These are phyloP conservation scores for Phylloporus arenicola DNA, from an alignment of 768 basidiomycete species.

Conservation along the genomic window DNA sequence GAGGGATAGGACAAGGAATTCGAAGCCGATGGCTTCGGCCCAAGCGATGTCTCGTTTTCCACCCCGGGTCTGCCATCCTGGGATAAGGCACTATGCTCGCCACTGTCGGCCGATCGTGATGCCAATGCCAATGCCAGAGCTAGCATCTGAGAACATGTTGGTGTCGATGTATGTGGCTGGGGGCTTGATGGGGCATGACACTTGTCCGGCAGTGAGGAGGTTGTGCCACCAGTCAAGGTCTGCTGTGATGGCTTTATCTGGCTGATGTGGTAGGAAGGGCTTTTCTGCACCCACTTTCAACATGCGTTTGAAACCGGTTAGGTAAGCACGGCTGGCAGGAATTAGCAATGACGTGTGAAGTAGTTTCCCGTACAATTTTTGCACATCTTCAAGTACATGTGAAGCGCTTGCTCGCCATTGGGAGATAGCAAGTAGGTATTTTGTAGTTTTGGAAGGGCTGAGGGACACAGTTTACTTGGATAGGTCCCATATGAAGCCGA, in stretches of 20 bases:
- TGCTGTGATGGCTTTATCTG: not conserved
- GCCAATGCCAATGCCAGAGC: not conserved
- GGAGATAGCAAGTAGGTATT: not conserved
- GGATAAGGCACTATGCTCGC: slow-evolving; percentile 5
- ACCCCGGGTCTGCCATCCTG: slow-evolving; percentile 2
- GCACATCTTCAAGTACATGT: slow-evolving; percentile 2
- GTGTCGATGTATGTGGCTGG: not conserved
- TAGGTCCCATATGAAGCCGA: not conserved
- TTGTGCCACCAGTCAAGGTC: not conserved
- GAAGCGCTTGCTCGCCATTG: not conserved
- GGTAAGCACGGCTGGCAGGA: slow-evolving; percentile 33
- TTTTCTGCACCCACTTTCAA: slow-evolving; percentile 24
- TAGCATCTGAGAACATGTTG: slow-evolving; percentile 9
- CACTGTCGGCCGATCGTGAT: not conserved
- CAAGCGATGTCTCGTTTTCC: slow-evolving; percentile 16
- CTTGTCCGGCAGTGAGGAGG: not conserved
- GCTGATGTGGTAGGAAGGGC: slow-evolving; percentile 30
- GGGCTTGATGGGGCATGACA: not conserved
- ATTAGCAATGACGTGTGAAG: slow-evolving; percentile 20
- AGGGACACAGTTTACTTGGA: too few relatives aligned
- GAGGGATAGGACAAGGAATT: not conserved
- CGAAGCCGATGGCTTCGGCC: slow-evolving; percentile 15
- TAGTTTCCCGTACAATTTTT: slow-evolving; percentile 5
- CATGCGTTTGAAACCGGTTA: slow-evolving; percentile 37
- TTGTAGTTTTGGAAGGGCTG: not conserved